These are phyloP conservation scores for Coniochaeta prunicola DNA, from an alignment of 2,329 filamentous ascomycete species.

Conservation along the genomic window DNA sequence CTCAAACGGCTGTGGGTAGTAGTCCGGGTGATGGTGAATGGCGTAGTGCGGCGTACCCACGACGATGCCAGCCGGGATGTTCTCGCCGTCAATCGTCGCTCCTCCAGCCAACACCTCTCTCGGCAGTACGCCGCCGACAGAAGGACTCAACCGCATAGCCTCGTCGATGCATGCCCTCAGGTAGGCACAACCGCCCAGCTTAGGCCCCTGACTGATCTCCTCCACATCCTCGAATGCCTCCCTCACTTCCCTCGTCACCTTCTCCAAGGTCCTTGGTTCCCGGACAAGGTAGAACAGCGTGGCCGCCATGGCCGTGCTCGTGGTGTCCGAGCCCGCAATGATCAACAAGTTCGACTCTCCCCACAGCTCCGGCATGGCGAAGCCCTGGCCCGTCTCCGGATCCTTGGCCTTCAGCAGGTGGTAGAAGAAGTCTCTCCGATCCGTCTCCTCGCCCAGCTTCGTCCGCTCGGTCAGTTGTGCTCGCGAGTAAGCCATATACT, in stretches of 20 bases:
- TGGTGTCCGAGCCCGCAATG: slow-evolving; percentile 66
- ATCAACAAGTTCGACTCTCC: slow-evolving; percentile 65
- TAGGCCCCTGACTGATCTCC: slow-evolving; percentile 45
- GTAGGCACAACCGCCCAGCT: slow-evolving; percentile 45
- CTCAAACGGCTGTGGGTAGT: slow-evolving; percentile 52
- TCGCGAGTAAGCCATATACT: slow-evolving; percentile 66
- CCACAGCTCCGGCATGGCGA: slow-evolving; percentile 61
- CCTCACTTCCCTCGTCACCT: slow-evolving; percentile 44
- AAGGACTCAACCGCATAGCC: slow-evolving; percentile 56
- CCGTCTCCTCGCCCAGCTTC: slow-evolving; percentile 56
- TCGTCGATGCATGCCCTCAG: slow-evolving; percentile 59
- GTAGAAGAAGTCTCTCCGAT: slow-evolving; percentile 69
- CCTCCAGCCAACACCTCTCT: slow-evolving; percentile 52
- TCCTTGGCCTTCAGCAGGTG: slow-evolving; percentile 66
- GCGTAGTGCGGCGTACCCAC: slow-evolving; percentile 61
- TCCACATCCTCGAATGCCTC: slow-evolving; percentile 41
- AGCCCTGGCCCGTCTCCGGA: slow-evolving; percentile 61
- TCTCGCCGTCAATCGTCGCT: slow-evolving; percentile 43
- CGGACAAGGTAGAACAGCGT: slow-evolving; percentile 57
- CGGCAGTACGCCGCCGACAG: slow-evolving; percentile 52
- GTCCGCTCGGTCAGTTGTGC: slow-evolving; percentile 60
- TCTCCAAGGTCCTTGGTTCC: slow-evolving; percentile 37
- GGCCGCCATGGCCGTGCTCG: slow-evolving; percentile 59
- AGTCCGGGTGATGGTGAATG: slow-evolving; percentile 58
- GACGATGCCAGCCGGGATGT: slow-evolving; percentile 51